Evolutionary conservation across 2,329 filamentous ascomycete species (phyloP).

Genomic region (Arthrobotrys entomopaga): DNA sequence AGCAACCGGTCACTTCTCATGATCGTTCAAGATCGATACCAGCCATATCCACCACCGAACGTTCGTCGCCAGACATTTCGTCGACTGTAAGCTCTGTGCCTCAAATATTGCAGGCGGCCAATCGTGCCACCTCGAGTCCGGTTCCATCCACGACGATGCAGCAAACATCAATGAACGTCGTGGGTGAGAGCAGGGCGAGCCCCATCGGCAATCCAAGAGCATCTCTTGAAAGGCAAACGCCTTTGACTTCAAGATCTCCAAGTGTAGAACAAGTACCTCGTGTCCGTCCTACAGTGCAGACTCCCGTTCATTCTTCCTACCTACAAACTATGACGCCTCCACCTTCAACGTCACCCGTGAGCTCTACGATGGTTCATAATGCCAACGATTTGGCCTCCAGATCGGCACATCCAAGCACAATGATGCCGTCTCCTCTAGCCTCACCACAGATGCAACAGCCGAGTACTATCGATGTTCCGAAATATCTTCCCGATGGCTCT

Average conservation of each 20-base stretch:
- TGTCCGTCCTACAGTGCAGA: conserved; percentile 30
- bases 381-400: conserved; percentile 18
- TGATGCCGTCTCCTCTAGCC: conserved; percentile 36
- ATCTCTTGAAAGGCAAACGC: neutral
- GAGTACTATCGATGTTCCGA: conserved; percentile 39
- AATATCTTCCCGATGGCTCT: conserved; percentile 33
- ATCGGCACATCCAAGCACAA: conserved; percentile 27
- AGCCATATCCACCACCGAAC: conserved; percentile 1
- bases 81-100: neutral
- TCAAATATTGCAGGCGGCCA: neutral
- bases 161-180: neutral
- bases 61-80: conserved; percentile 14
- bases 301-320: conserved; percentile 5
- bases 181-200: conserved; percentile 13
- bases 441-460: conserved; percentile 34
- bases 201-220: conserved; percentile 2
- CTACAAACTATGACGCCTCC: conserved; percentile 44
- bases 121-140: neutral
- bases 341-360: conserved; percentile 45
- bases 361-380: conserved; percentile 24
- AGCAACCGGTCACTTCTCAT: neutral
- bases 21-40: neutral
- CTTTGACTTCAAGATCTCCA: conserved; percentile 8
- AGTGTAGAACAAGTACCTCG: conserved; percentile 16
- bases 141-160: neutral